Conservation (phyloP, 768 basidiomycete species). For the Rhodotorula graminis region DNA sequence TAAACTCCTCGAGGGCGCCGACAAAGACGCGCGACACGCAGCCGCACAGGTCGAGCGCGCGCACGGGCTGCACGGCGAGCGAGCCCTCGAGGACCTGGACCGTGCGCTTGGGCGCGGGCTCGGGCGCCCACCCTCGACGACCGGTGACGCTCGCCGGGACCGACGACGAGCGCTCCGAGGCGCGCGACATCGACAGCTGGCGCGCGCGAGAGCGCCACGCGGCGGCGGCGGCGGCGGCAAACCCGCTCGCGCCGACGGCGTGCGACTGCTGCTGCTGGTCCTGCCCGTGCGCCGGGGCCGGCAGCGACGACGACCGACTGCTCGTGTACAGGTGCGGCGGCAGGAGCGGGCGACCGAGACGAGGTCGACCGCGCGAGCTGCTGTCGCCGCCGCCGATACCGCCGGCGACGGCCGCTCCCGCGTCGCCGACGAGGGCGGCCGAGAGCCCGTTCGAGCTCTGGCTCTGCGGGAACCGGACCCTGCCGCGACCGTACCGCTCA, state of each 20-base stretch:
- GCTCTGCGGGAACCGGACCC: slow-evolving; percentile 3
- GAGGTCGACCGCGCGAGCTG: background rate
- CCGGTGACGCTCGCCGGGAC: slow-evolving; percentile 23
- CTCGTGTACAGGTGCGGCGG: background rate
- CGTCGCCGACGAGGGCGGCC: background rate
- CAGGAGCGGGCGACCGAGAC: slow-evolving; percentile 3
- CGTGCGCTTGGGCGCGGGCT: slow-evolving; percentile 22
- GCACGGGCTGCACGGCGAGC: slow-evolving; percentile 54
- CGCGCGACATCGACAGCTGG: slow-evolving; percentile 9
- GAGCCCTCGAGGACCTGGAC: slow-evolving; percentile 59
- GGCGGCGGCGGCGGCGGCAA: background rate
- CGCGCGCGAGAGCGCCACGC: slow-evolving; percentile 4
- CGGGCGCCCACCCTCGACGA: slow-evolving; percentile 2
- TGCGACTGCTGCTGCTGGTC: background rate
- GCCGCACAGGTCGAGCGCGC: slow-evolving; percentile 88
- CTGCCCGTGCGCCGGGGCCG: slow-evolving; percentile 52
- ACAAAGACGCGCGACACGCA: slow-evolving; percentile 89
- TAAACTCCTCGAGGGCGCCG: slow-evolving; percentile 76
- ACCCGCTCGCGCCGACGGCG: background rate
- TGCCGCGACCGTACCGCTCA: slow-evolving; percentile 7
- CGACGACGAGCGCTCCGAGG: slow-evolving; percentile 25
- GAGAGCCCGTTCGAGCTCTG: background rate
- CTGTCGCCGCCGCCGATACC: background rate
- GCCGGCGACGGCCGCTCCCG: background rate
- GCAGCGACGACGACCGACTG: slow-evolving; percentile 16